phyloP scores from a whole-genome alignment of 176 grass and related monocot genomes.

The Hordeum vulgare region MorexV3_pseudomolecules_assembly NC_058519.1:618426005-618426504 shows the following conservation, averaged over 20 bases:
- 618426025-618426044: background rate
- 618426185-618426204: background rate
- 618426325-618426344: too few species aligned
- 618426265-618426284: constrained; percentile 24
- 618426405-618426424: too few species aligned
- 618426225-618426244: constrained; percentile 12
- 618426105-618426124: background rate
- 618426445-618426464: too few species aligned
- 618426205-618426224: constrained; percentile 24
- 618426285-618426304: constrained; percentile 17
- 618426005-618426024: background rate
- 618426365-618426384: too few species aligned
- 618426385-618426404: too few species aligned
- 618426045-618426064: background rate
- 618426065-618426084: background rate
- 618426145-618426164: too few species aligned
- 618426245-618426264: constrained; percentile 13
- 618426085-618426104: background rate
- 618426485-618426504: too few species aligned
- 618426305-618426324: constrained; percentile 3
- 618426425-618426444: too few species aligned
- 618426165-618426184: background rate
- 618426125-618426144: background rate
- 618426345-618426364: too few species aligned
- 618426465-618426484: too few species aligned